Evolutionary conservation across 352 stramenopile genomes (phyloP), one percentile per base, ranked within the genome.

Genomic region (Phytophthora crassamura): DNA sequence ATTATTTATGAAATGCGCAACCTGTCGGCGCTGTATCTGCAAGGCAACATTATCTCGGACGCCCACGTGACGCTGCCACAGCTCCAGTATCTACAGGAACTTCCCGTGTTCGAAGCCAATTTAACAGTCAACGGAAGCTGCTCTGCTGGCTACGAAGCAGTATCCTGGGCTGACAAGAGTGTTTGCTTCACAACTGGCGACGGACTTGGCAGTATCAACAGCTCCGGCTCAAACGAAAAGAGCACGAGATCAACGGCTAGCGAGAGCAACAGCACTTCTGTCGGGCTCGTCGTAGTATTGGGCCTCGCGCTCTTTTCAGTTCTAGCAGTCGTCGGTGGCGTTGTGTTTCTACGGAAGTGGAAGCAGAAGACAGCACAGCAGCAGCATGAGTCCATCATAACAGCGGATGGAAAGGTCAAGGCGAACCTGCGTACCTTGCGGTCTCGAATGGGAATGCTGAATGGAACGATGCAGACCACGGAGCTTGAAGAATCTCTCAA

Each of bases 1-100:
- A 77, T 88, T 62, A 82, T 93, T 64, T 93, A 86, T 74, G 75
- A 88, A 59, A 76, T 90, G 58, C 66, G 63, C 32, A 80, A 74
- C 25, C 74, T 93, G 48, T 80, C 72, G 30, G 68, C 74, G 32
- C 68, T 93, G 33, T 62, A 78, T 41, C 58, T 93, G 14, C 67
- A 80, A 35, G 69, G 64, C 42, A 93, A 91, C 62, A 38, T 62
- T 38, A 89, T 93, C 46, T 30, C 32, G 2, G 57, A 87, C 46
- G 75, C 80, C 10, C 75, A 93, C 47, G 35, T 93, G 28, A 88
- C 79, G 4, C 55, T 75, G 0, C 48, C 65, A 1, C 77, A 93
- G 45, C 77, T 90, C 9, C 68, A 75, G 30, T 90, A 86, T 57
- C 63, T 93, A 18, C 69, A 84, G 36, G 43, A 68, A 15, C 59